Evolutionary conservation across 208 protist genomes (phyloP), one percentile per base, ranked within the genome.

Genomic region (Lotmaria passim): DNA sequence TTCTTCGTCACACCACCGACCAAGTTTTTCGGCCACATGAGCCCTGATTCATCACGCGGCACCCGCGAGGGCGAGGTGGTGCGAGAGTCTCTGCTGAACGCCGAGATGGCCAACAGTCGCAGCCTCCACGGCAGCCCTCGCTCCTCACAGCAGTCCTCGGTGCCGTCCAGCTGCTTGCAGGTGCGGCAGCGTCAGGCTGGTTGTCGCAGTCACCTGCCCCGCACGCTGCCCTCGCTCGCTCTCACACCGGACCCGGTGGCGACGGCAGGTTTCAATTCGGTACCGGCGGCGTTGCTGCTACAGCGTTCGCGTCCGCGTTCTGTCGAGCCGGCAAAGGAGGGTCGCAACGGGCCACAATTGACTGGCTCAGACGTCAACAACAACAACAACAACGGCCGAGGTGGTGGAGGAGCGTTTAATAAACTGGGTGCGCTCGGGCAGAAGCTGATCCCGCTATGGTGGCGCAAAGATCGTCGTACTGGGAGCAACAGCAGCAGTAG

Each of bases 161-260:
- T 64, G 0, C 33, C 52, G 17, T 75, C 69, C 8, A 58, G 34
- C 53, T 57, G 30, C 31, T 55, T 69, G 30, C 69, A 69, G 46
- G 33, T 12, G 17, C 69, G 64, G 23, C 69, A 69, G 44, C 61
- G 55, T 33, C 69, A 69, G 53, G 38, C 61, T 33, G 69, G 61
- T 23, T 68, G 31, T 8, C 69, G 69, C 61, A 75, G 61, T 23
- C 19, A 52, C 52, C 46, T 75, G 24, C 61, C 69, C 2, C 69
- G 69, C 36, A 57, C 61, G 10, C n/a, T 75, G 51, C 33, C 59
- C 23, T 66, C 55, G 15, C 46, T 41, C 0, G 14, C 34, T 4
- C 26, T 63, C 34, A 69, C 69, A 19, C 69, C 46, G 19, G 60
- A 69, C 24, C 43, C 69, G 2, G 26, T 57, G 8, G 15, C 34